Base-by-base conservation (phyloP, 2,329 filamentous ascomycete species). In the Scedosporium minutisporum region DNA sequence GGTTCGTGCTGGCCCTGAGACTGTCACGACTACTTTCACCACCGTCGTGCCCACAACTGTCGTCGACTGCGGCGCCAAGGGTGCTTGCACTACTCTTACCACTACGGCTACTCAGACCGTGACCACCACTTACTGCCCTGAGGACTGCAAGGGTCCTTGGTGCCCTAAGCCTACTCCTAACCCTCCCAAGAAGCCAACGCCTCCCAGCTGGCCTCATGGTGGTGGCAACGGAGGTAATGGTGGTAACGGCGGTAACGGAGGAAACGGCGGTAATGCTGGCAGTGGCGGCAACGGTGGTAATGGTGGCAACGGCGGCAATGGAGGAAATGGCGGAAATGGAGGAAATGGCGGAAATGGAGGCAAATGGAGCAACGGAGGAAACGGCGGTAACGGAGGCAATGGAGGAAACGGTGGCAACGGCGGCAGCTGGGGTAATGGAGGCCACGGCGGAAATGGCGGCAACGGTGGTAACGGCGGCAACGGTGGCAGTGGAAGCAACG, bases 81-180 rank as follows among this genome's bases (percentile, higher is more conserved):
- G 51, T 55, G 12, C 21, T 23, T 55, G 51, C 51, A 23, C 23
- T 14, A 55, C 44, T 3, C 29, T 46, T 1, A 46, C 23, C 58
- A 25, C 25, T 25, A 64, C 23, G 9, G 61, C 57, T 42, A 10
- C 60, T 44, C 16, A 29, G 44, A 55, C 48, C 7, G 44, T 62
- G 21, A 66, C 64, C 18, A 61, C 62, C 58, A 46, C 58, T 38
- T 41, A 55, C 57, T 65, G 64, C 61, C 63, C 63, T 6, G 62
- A 59, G 16, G 57, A 58, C 25, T 63, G 62, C 62, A 27, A 60
- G 44, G 62, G 62, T 16, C 57, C 62, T n/a, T 60, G 27, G 57
- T 60, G 53, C 62, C 44, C 55, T 57, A 60, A 59, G 44, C 62
- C 62, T 44, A 59, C 57, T 12, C 29, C 61, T 27, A 53, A 41